These are phyloP conservation scores for Mollisiaceae sp. DNA, from an alignment of 2,329 filamentous ascomycete genomes.

Conservation along the genomic window DNA sequence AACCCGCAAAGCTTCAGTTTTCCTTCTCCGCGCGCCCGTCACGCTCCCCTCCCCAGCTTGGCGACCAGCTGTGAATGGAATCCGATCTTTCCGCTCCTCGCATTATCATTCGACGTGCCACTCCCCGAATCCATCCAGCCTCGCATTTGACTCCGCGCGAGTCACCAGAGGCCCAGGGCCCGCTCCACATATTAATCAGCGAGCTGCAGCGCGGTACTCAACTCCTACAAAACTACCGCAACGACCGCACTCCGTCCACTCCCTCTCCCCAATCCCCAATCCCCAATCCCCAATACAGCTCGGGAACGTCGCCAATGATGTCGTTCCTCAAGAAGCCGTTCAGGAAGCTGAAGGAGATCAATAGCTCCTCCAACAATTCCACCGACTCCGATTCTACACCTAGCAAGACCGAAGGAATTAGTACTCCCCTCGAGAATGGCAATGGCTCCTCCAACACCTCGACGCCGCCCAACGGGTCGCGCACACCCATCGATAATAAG, in stretches of 20 bases:
- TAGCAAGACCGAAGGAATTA: conserved; percentile 26
- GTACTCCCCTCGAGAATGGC: conserved; percentile 14
- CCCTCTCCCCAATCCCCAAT: not conserved
- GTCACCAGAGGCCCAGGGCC: not conserved
- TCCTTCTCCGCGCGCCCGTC: not conserved
- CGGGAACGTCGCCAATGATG: conserved; percentile 30
- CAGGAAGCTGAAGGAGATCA: conserved; percentile 34
- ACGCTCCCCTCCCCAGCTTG: not conserved
- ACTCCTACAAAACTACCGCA: not conserved
- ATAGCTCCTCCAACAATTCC: conserved; percentile 14
- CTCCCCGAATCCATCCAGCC: not conserved
- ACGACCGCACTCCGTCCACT: not conserved
- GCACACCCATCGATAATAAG: conserved; percentile 25
- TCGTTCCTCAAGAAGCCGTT: conserved; percentile 40
- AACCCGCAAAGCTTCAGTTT: not conserved
- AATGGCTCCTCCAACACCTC: conserved; percentile 16
- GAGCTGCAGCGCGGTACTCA: conserved; percentile 1
- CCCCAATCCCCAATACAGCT: not conserved
- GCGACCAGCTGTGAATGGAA: conserved; percentile 3
- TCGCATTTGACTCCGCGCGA: not conserved
- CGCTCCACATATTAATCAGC: not conserved
- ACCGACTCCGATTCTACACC: conserved; percentile 14
- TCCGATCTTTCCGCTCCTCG: conserved; percentile 7
- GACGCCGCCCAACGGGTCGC: conserved; percentile 13
- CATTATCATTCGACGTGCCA: not conserved